Evolutionary conservation across 2,329 filamentous ascomycete genomes (phyloP), one percentile per base, ranked within the genome.

Genomic region (Penicillium sp.): DNA sequence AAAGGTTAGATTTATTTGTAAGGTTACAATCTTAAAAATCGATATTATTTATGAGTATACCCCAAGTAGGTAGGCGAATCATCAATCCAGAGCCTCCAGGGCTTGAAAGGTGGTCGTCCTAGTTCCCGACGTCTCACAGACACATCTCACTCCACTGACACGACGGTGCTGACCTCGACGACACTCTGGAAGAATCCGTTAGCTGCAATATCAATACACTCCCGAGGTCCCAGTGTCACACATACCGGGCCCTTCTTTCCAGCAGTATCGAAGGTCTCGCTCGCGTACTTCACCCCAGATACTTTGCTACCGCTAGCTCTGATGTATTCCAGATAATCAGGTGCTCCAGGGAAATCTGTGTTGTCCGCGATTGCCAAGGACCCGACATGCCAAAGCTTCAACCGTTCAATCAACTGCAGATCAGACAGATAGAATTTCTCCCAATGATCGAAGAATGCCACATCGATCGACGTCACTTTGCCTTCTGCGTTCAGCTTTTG

Each of bases 301-400:
- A 29, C 31, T 9, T 47, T 36, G 2, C 48, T 52, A 3, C 67
- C 64, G 4, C 69, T 66, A 22, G 49, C 58, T 53, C 65, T 60
- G 7, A 78, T 72, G 65, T 77, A 76, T 48, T 66, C 66, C 39
- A 74, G 50, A 58, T 78, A 78, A 10, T 72, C 65, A 8, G 75
- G 75, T 10, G 73, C 75, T 8, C 75, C 74, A 22, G 74, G 74
- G 6, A 66, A 58, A 54, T 74, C 67, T 4, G 71, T 71, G 52
- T 76, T 77, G 58, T 77, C 74, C 3, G 73, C 74, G 43, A 75
- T 61, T 0, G 71, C 63, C 13, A 69, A 16, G 1, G 66, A 68
- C 1, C 74, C 73, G 16, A 59, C 54, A 3, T 53, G 63, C 29
- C 75, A 61, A 24, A 77, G 48, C 2, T 60, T 57, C 27, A 74